These are phyloP conservation scores for Melastoma candidum DNA, from an alignment of 441 rosid genomes.

Conservation along the genomic window DNA sequence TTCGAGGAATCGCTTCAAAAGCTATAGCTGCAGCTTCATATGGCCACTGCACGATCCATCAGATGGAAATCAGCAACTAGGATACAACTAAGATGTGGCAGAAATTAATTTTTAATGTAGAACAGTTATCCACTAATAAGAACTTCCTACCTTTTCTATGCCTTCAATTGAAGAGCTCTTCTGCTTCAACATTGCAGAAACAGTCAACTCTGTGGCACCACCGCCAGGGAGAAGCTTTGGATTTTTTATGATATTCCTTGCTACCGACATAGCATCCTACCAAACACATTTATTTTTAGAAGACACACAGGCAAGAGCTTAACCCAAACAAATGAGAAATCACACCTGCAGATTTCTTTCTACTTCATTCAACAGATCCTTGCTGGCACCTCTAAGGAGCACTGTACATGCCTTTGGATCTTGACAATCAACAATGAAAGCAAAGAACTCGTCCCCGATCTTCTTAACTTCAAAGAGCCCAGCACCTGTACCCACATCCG, in stretches of 20 bases:
- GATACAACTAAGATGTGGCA: background rate
- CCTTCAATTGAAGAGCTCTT: slow-evolving; percentile 88
- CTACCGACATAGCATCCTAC: slow-evolving; percentile 93
- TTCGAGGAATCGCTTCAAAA: slow-evolving; percentile 87
- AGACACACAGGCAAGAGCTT: slow-evolving; percentile 1
- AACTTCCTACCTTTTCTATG: slow-evolving; percentile 57
- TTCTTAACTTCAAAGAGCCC: slow-evolving; percentile 90
- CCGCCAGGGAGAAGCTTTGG: slow-evolving; percentile 95
- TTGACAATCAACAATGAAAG: slow-evolving; percentile 79
- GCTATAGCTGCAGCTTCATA: slow-evolving; percentile 96
- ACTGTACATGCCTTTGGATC: slow-evolving; percentile 92
- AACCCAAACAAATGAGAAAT: slow-evolving; percentile 2
- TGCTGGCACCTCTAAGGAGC: slow-evolving; percentile 86
- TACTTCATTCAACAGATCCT: slow-evolving; percentile 91
- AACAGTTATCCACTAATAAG: background rate
- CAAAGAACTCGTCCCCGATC: slow-evolving; percentile 82
- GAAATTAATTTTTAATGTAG: background rate
- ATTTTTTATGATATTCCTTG: slow-evolving; percentile 90
- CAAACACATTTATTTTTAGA: slow-evolving; percentile 13
- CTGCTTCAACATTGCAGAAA: slow-evolving; percentile 81
- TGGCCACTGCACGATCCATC: slow-evolving; percentile 58
- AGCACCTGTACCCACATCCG: slow-evolving; percentile 91
- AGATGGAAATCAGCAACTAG: background rate
- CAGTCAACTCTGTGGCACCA: slow-evolving; percentile 81
- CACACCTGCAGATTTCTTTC: slow-evolving; percentile 89